phyloP scores from a whole-genome alignment of 345 rosid species.

The Heritiera littoralis region DNA sequence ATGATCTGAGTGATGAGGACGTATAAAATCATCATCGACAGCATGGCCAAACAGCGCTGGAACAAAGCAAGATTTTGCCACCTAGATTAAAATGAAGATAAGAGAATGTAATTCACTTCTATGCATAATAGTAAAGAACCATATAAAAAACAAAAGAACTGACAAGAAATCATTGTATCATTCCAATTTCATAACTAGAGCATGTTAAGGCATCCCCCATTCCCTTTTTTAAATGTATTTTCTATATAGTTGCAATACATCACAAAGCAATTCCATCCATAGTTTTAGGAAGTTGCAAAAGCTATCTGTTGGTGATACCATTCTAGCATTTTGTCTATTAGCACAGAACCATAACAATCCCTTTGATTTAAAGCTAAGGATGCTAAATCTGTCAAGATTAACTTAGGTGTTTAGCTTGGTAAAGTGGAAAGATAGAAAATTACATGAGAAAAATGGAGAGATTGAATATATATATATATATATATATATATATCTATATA shows the following conservation, averaged over 20 bases:
- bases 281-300: not conserved
- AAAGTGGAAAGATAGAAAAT: too few species aligned
- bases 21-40: constrained; percentile 81
- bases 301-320: not conserved
- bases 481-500: too few species aligned
- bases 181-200: not conserved
- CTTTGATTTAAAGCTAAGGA: not conserved
- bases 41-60: constrained; percentile 98
- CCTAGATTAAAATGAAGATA: constrained; percentile 43
- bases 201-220: too few species aligned
- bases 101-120: not conserved
- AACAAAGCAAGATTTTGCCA: constrained; percentile 78
- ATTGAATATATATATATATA: too few species aligned
- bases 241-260: not conserved
- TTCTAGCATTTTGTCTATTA: not conserved
- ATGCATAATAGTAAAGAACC: constrained; percentile 1
- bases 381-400: not conserved
- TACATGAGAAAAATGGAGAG: too few species aligned
- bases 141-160: not conserved
- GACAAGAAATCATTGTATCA: constrained; percentile 3
- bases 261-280: not conserved
- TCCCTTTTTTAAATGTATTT: not conserved
- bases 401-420: not conserved
- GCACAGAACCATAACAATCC: not conserved
- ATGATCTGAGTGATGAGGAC: constrained; percentile 85